A percentile compares a stretch with the other conserved stretches of the same genome.
Evolutionary conservation across 495 filamentous ascomycete species (phyloP).

Genomic region (Daldinia loculata): DNA sequence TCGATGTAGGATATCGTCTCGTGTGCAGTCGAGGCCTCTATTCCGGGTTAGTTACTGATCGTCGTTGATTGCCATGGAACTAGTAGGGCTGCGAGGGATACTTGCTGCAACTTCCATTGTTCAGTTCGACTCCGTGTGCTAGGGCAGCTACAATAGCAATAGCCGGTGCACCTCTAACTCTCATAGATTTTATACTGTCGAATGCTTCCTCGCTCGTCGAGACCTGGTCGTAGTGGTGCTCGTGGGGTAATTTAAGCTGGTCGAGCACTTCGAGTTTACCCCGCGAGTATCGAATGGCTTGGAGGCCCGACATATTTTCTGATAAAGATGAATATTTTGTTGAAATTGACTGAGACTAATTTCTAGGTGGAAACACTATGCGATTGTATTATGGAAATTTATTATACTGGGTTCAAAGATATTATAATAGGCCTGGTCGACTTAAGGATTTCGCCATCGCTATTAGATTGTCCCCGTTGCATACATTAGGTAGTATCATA

Average conservation of each 20-base stretch:
- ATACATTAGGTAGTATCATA: background rate
- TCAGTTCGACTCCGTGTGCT: constrained; percentile 79
- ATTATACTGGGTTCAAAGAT: too few relatives aligned
- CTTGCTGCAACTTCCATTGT: constrained; percentile 60
- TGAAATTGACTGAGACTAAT: background rate
- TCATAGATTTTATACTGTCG: constrained; percentile 92
- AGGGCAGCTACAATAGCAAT: constrained; percentile 97
- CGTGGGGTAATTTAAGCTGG: constrained; percentile 88
- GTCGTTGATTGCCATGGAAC: background rate
- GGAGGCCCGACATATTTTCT: constrained; percentile 61
- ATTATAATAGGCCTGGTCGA: background rate
- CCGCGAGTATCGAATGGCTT: constrained; percentile 86
- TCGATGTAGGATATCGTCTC: constrained; percentile 73
- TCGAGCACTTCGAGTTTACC: constrained; percentile 87
- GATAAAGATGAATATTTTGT: background rate
- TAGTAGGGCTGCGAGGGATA: background rate
- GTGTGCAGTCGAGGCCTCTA: constrained; percentile 54
- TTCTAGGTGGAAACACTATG: background rate
- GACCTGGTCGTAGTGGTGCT: constrained; percentile 80
- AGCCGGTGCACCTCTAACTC: constrained; percentile 90
- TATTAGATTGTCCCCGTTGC: background rate
- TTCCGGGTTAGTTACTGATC: background rate
- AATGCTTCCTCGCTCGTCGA: constrained; percentile 82
- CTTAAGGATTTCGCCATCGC: constrained; percentile 15
- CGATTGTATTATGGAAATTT: too few relatives aligned